Conservation (phyloP, 768 basidiomycete species). For the Gautieria morchelliformis region DNA sequence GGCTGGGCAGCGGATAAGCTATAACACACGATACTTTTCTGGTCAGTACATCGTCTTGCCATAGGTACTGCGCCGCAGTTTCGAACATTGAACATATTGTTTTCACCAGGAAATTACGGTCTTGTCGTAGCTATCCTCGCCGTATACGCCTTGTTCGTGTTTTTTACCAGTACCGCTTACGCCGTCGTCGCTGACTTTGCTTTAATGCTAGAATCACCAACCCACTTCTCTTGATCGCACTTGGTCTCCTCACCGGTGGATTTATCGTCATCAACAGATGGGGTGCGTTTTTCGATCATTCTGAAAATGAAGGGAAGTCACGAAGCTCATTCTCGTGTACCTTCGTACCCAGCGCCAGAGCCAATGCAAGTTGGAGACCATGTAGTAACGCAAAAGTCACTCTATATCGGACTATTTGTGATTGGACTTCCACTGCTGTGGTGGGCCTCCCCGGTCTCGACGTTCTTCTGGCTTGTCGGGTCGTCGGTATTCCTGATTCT, state of each 20-base stretch:
- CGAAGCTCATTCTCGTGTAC: not conserved
- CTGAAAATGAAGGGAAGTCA: not conserved
- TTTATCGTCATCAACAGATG: constrained; percentile 85
- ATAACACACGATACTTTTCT: constrained; percentile 88
- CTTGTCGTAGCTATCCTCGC: constrained; percentile 66
- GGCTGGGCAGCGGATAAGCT: constrained; percentile 66
- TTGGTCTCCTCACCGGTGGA: constrained; percentile 77
- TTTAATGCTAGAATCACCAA: constrained; percentile 2
- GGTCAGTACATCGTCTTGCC: constrained; percentile 27
- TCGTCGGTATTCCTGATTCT: constrained; percentile 78
- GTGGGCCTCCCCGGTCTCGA: constrained; percentile 63
- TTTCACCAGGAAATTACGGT: constrained; percentile 70
- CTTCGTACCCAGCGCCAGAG: constrained; percentile 51
- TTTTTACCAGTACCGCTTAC: constrained; percentile 1
- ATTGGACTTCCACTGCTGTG: constrained; percentile 86
- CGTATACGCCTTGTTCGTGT: constrained; percentile 75
- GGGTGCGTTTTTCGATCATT: constrained; percentile 40
- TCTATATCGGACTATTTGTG: constrained; percentile 84
- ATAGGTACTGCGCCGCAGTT: not conserved
- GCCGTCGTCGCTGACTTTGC: not conserved
- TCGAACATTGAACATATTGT: constrained; percentile 13
- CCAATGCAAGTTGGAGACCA: constrained; percentile 76
- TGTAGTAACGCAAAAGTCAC: constrained; percentile 78
- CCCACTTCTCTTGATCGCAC: not conserved
- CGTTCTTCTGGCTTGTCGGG: constrained; percentile 93